These are phyloP conservation scores for Kluyveromyces starmeri DNA, from an alignment of 805 yeast species.

Conservation along the genomic window DNA sequence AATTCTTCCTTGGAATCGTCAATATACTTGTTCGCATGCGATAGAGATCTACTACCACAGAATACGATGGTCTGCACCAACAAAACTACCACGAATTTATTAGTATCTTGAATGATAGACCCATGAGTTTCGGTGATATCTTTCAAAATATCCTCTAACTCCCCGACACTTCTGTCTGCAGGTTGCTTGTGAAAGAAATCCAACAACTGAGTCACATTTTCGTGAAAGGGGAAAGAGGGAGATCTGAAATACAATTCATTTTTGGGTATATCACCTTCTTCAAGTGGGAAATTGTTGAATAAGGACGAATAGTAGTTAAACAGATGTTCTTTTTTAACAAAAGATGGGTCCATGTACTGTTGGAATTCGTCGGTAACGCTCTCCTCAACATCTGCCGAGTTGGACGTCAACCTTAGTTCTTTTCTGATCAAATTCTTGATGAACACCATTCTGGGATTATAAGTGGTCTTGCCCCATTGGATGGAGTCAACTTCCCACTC, in stretches of 20 bases:
- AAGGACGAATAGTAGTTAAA: constrained; percentile 31
- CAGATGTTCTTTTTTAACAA: constrained; percentile 30
- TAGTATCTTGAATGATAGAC: constrained; percentile 29
- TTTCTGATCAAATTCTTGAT: constrained; percentile 73
- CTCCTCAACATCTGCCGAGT: constrained; percentile 50
- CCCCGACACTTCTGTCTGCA: constrained; percentile 24
- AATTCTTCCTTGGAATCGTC: constrained; percentile 33
- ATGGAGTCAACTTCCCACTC: constrained; percentile 72
- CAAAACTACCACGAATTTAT: constrained; percentile 46
- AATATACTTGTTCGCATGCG: constrained; percentile 57
- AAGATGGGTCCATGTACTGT: constrained; percentile 37
- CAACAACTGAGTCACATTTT: constrained; percentile 31
- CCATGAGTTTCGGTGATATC: constrained; percentile 25
- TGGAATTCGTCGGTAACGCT: constrained; percentile 59
- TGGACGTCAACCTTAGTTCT: constrained; percentile 76
- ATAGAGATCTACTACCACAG: constrained; percentile 82
- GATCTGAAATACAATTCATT: constrained; percentile 34
- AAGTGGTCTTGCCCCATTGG: constrained; percentile 35
- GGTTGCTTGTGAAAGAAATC: constrained; percentile 31
- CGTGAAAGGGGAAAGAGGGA: constrained; percentile 30
- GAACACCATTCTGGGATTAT: constrained; percentile 68
- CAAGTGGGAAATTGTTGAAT: constrained; percentile 19
- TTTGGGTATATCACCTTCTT: constrained; percentile 24
- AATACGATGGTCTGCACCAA: constrained; percentile 66
- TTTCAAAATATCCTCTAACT: constrained; percentile 23